Base-by-base conservation (phyloP, 2,329 filamentous ascomycete species). In the Pestalotiopsis sp. region DNA sequence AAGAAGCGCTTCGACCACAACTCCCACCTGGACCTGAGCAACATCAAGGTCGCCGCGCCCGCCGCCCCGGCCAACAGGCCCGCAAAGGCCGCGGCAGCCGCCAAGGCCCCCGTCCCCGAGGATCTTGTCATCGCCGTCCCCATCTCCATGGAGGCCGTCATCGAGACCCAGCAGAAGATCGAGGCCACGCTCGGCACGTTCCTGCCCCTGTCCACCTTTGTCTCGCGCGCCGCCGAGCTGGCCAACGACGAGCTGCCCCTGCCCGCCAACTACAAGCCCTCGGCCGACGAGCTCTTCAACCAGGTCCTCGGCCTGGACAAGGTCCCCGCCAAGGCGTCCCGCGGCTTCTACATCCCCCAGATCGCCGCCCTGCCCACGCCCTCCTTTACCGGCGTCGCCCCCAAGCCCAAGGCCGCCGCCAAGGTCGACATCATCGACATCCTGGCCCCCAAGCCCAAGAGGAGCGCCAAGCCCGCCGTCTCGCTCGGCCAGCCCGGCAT, bases 11-110 rank as follows among this genome's bases (percentile, higher is more conserved):
- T 97, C 77, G 85, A 89, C 70, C 91, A 94, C 80, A 89, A 96
- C 63, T 84, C 88, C 57, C 94, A 97, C 80, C 90, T 99, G 66
- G 95, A 99, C 79, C 89, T 99, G 27, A 96, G 92, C 84, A 97
- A 98, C 84, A 95, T 98, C 84, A 97, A 97, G 85, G 83, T 95
- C 69, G 91, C 91, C 62, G 80, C 84, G 67, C 72, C 79, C 9
- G 84, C 85, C 77, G 77, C 81, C 41, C 76, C 81, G 23, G 75
- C 77, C 68, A 76, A 77, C 68, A 76, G 76, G 68, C 69, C 73
- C 25, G 74, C 75, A 69, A 79, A 78, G 73, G 75, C 82, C 6
- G 76, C 77, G 14, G 59, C 31, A 11, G 77, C 80, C 7, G 76
- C 83, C 59, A 79, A 82, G 56, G 78, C 81, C 38, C 79, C 84